Evolutionary conservation across 2,329 filamentous ascomycete species (phyloP), one percentile per base, ranked within the genome.

Genomic region (Intubia oerlemansii): DNA sequence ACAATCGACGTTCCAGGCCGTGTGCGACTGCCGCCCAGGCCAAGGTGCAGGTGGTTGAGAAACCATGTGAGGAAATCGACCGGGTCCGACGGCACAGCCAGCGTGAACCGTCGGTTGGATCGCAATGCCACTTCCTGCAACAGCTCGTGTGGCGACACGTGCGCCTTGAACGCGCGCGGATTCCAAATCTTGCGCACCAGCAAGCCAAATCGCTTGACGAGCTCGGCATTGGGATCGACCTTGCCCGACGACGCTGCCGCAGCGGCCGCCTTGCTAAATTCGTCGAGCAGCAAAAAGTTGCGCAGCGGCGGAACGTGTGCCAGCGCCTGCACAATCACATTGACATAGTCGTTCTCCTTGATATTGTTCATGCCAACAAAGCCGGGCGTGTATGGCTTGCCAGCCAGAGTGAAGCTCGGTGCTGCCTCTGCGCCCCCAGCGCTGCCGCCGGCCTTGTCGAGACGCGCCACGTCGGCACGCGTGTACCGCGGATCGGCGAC

Each of bases 331-430:
- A 91, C 75, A 4, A 93, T 67, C 16, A 92, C 85, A 46, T 98
- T 98, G 45, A 95, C 65, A 54, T 98, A 98, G 56, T 98, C 88
- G 53, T 98, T 98, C 33, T 88, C 81, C 52, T 98, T 98, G 61
- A 98, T 93, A 53, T 98, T 98, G 62, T 98, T 98, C 79, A 98
- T 90, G 39, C 88, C 88, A 35, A 98, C 81, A 47, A 84, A 98
- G 5, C 88, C 85, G 13, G 88, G 88, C 39, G 74, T 74, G 52
- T 98, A 98, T 46, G 77, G 70, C 50, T 76, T 79, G 37, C 81
- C 81, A 28, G 62, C 60, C 24, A 95, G 61, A 42, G 91, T 85
- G 64, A 74, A 82, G 25, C 69, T 66, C 12, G 14, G 17, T n/a
- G n/a, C n/a, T n/a, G n/a, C n/a, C n/a, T n/a, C n/a, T n/a, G n/a